Percentiles rank a stretch among this genome's conserved stretches.
phyloP scores from a whole-genome alignment of 176 grass and related monocot genomes.

The Guadua angustifolia region DNA sequence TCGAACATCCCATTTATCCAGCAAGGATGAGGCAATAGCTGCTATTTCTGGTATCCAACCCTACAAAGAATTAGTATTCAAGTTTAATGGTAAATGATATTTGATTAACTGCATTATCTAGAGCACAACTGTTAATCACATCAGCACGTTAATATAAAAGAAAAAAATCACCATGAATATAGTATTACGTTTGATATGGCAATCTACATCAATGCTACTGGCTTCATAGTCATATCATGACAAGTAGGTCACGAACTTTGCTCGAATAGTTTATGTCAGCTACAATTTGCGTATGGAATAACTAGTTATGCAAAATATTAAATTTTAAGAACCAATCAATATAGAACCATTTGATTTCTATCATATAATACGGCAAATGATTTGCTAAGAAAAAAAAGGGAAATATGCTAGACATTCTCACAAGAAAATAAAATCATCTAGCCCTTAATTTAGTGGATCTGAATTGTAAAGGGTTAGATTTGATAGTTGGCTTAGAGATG shows the following conservation, averaged over 20 bases:
- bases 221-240: neutral
- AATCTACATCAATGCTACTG: neutral
- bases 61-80: constrained; percentile 26
- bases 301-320: neutral
- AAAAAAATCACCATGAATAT: constrained; percentile 8
- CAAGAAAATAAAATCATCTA: no score
- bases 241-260: neutral
- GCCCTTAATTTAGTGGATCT: no score
- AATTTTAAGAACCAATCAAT: neutral
- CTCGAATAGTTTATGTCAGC: neutral
- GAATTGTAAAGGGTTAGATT: no score
- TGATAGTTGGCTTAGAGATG: no score
- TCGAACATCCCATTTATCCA: constrained; percentile 71
- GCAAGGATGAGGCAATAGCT: constrained; percentile 41
- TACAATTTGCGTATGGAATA: neutral
- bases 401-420: no score
- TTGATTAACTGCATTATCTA: neutral
- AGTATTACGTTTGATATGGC: neutral
- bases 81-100: constrained; percentile 17
- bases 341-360: neutral
- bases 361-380: no score
- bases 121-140: neutral
- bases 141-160: constrained; percentile 10
- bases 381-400: no score
- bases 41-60: constrained; percentile 79